Evolutionary conservation across 2,329 filamentous ascomycete species (phyloP), one percentile per base, ranked within the genome.

Genomic region (Diaporthe destruens): DNA sequence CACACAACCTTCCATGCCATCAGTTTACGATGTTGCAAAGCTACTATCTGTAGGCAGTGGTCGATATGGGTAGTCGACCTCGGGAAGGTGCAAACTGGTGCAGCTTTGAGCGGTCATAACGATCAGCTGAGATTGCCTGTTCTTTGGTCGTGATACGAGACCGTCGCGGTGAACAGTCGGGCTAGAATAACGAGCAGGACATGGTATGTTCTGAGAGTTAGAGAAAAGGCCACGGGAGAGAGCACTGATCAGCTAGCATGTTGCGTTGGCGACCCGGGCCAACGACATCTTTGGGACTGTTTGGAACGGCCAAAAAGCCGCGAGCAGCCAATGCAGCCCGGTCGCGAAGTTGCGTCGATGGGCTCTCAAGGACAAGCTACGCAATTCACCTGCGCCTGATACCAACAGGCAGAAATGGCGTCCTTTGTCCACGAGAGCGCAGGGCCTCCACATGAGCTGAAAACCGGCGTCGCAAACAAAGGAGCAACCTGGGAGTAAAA

Each of bases 351-450:
- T 16, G n/a, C 12, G 7, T 6, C 14, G 29, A 65, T 3, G 44
- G 39, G 44, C 8, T 8, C n/a, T 39, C 20, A 20, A 25, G n/a
- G 8, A n/a, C 20, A 9, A 34, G 32, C 11, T 25, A 34, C 42
- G 14, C 11, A 6, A 18, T 20, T 20, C 44, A 8, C 12, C 44
- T 12, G 32, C 44, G 32, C n/a, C 29, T 39, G 20, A 3, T n/a
- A 53, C 32, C 29, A 36, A n/a, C 47, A 25, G n/a, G 61, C 16
- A 39, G 32, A 2, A 53, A 7, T 9, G 2, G 44, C 16, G 44
- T 32, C 29, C 61, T 66, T 66, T 66, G 61, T 66, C 44, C 7
- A 29, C 61, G 47, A 29, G 8, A n/a, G 20, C 29, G 16, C 51
- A n/a, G 61, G 14, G 11, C 9, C 9, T 12, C n/a, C 29, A 34